Percentiles rank a stretch among this genome's conserved stretches.
phyloP scores from a whole-genome alignment of 768 basidiomycete genomes.

The Hortiboletus campestris region DNA sequence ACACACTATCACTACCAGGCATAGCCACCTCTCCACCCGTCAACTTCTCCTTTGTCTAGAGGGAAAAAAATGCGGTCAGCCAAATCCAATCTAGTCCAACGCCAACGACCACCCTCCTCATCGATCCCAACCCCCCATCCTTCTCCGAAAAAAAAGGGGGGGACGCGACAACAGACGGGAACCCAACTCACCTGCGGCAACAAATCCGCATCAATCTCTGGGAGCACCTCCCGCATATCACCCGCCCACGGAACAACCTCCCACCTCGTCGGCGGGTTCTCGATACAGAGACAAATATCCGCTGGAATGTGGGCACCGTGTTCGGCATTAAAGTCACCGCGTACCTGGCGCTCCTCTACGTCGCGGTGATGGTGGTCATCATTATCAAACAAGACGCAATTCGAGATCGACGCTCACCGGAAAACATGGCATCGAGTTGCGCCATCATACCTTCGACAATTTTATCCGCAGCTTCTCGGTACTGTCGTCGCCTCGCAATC shows the following conservation, averaged over 20 bases:
- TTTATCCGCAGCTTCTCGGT: conserved; percentile 62
- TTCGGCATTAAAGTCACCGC: conserved; percentile 68
- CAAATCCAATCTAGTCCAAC: neutral
- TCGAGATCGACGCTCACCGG: conserved; percentile 43
- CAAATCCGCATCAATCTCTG: conserved; percentile 59
- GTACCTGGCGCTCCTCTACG: conserved; percentile 64
- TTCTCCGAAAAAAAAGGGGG: neutral
- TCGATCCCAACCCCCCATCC: too few relatives aligned
- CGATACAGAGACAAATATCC: conserved; percentile 77
- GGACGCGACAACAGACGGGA: neutral
- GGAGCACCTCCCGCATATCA: conserved; percentile 56
- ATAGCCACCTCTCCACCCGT: conserved; percentile 11
- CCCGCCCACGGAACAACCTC: conserved; percentile 59
- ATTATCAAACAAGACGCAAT: neutral
- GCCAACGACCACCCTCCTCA: neutral
- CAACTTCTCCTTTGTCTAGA: conserved; percentile 33
- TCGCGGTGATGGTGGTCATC: neutral
- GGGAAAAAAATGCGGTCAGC: neutral
- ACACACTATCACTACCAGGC: conserved; percentile 27
- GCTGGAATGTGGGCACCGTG: conserved; percentile 74
- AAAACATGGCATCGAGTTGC: conserved; percentile 62
- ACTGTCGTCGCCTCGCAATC: conserved; percentile 64
- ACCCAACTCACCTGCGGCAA: conserved; percentile 46
- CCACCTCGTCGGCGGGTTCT: conserved; percentile 73
- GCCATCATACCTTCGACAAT: conserved; percentile 64